Conservation (phyloP, 2,329 filamentous ascomycete genomes). For the Apiospora arundinis region DNA sequence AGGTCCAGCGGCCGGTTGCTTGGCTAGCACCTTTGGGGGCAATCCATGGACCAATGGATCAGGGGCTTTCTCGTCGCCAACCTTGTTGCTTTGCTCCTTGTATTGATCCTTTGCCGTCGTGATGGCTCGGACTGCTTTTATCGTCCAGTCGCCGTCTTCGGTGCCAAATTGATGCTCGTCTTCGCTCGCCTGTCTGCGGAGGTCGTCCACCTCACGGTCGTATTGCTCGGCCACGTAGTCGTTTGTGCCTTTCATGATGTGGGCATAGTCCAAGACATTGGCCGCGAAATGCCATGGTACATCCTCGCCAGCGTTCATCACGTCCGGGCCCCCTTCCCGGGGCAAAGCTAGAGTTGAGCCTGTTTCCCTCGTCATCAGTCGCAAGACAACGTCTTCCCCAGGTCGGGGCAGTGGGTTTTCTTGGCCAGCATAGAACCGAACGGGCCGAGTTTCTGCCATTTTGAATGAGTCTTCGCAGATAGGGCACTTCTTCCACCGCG, state of each 20-base stretch:
- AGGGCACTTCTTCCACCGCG: constrained; percentile 92
- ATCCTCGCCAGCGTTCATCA: constrained; percentile 72
- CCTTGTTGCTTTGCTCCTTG: constrained; percentile 45
- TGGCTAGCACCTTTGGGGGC: constrained; percentile 25
- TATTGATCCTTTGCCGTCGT: constrained; percentile 78
- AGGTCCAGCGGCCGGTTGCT: constrained; percentile 45
- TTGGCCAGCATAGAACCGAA: constrained; percentile 89
- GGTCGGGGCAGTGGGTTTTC: constrained; percentile 81
- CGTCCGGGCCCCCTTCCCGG: constrained; percentile 76
- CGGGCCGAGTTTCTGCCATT: constrained; percentile 85
- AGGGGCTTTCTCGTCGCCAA: constrained; percentile 30
- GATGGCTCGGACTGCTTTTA: constrained; percentile 79
- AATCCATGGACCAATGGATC: neutral
- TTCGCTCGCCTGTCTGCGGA: constrained; percentile 80
- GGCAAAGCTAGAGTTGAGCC: constrained; percentile 88
- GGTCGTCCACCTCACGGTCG: constrained; percentile 76
- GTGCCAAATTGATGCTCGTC: constrained; percentile 87
- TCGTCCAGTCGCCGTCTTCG: constrained; percentile 91
- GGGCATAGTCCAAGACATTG: constrained; percentile 92
- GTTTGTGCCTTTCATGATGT: constrained; percentile 92
- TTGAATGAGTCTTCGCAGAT: constrained; percentile 96
- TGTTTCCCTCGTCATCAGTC: constrained; percentile 81
- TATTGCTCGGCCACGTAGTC: constrained; percentile 87
- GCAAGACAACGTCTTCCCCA: constrained; percentile 87
- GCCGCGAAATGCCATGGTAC: constrained; percentile 95